Conservation (phyloP, 1,139 yeast species). For the Hanseniaspora sp. region DNA sequence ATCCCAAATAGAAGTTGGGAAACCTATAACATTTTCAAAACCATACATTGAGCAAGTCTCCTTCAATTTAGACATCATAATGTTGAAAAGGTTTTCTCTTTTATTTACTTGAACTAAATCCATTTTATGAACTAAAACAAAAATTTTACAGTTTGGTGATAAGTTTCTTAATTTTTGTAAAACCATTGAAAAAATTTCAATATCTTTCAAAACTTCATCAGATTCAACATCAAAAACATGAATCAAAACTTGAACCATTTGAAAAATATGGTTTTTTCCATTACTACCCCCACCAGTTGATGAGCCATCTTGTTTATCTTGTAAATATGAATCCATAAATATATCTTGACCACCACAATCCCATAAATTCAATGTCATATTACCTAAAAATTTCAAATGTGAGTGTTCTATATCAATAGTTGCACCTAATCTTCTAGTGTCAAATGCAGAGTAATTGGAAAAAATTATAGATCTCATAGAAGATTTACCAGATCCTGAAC, state of each 20-base stretch:
- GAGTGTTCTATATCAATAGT: conserved; percentile 97
- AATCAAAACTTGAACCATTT: conserved; percentile 92
- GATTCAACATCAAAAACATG: conserved; percentile 95
- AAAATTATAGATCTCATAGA: conserved; percentile 95
- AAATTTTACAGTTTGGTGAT: conserved; percentile 85
- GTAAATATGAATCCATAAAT: conserved; percentile 86
- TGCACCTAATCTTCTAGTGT: conserved; percentile 89
- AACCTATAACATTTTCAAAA: conserved; percentile 63
- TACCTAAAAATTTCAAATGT: conserved; percentile 80
- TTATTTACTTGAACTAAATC: conserved; percentile 84
- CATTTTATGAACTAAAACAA: conserved; percentile 89
- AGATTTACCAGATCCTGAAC: conserved; percentile 94
- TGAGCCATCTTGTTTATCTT: conserved; percentile 41
- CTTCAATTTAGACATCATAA: conserved; percentile 74
- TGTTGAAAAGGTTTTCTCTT: conserved; percentile 67
- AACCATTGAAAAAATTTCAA: conserved; percentile 79
- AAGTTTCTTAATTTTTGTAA: conserved; percentile 70
- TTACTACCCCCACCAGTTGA: not conserved
- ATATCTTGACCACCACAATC: conserved; percentile 98
- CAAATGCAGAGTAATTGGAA: conserved; percentile 91
- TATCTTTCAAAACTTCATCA: conserved; percentile 82
- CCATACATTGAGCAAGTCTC: conserved; percentile 69
- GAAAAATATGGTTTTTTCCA: conserved; percentile 70
- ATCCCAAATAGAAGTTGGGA: conserved; percentile 96
- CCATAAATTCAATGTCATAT: conserved; percentile 92